phyloP scores from a whole-genome alignment of 176 grass and related monocot species.

The Elymus sibiricus region DNA sequence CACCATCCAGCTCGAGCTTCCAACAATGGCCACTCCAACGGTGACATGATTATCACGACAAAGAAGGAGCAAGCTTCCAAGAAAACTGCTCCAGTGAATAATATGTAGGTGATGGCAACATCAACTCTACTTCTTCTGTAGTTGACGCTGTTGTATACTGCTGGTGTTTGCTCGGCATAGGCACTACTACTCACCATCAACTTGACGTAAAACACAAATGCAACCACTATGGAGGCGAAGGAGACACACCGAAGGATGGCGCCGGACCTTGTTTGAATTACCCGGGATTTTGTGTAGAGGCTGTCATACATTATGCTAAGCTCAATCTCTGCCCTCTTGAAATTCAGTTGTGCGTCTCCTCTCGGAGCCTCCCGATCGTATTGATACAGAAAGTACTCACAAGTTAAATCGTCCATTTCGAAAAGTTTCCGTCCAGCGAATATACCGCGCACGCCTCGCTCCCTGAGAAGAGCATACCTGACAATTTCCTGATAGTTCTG shows the following conservation, averaged over 20 bases:
- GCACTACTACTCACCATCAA: not conserved
- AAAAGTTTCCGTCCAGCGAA: not conserved
- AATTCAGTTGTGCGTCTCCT: not conserved
- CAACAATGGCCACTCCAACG: not conserved
- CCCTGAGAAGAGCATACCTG: not conserved
- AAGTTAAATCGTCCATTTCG: not conserved
- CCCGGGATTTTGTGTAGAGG: slow-evolving; percentile 11
- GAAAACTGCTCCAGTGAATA: not conserved
- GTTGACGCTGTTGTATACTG: not conserved
- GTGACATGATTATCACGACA: not conserved
- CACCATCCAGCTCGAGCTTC: not conserved
- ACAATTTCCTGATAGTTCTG: not conserved
- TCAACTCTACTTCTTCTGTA: not conserved
- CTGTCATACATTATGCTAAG: not conserved
- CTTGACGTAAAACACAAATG: not conserved
- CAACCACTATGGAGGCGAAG: not conserved
- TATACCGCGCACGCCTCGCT: not conserved
- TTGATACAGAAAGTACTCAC: not conserved
- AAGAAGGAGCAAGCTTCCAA: not conserved
- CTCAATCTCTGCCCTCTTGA: not conserved
- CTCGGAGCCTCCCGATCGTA: not conserved
- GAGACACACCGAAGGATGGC: not conserved
- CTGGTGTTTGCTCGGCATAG: not conserved
- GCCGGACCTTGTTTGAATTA: not conserved
- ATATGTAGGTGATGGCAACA: not conserved